Conservation (phyloP, 2,329 filamentous ascomycete genomes). For the Colletotrichum destructivum region DNA sequence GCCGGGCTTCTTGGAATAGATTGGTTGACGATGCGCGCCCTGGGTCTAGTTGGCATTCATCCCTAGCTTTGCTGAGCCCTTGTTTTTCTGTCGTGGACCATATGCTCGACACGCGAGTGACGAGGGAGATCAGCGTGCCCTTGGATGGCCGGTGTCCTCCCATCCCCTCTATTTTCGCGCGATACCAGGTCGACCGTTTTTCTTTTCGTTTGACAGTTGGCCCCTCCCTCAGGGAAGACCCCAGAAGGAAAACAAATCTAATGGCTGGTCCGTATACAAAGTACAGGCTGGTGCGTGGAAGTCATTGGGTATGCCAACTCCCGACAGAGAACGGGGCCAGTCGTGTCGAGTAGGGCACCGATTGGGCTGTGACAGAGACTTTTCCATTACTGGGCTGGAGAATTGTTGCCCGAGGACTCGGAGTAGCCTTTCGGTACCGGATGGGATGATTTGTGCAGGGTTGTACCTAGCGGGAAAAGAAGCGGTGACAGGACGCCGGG, state of each 20-base stretch:
- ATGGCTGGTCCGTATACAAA: slow-evolving; percentile 24
- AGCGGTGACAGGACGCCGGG: slow-evolving; percentile 49
- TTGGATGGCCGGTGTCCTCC: slow-evolving; percentile 35
- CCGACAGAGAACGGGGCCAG: slow-evolving; percentile 34
- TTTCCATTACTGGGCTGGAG: slow-evolving; percentile 39
- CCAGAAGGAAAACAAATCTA: slow-evolving; percentile 40
- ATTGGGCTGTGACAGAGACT: slow-evolving; percentile 50
- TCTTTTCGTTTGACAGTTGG: slow-evolving; percentile 32
- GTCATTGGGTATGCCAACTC: slow-evolving; percentile 41
- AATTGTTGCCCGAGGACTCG: slow-evolving; percentile 53
- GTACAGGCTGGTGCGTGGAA: slow-evolving; percentile 22
- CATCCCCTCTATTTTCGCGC: slow-evolving; percentile 38
- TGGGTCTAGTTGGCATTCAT: slow-evolving; percentile 31
- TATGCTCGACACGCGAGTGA: slow-evolving; percentile 23
- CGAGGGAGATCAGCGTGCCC: slow-evolving; percentile 39
- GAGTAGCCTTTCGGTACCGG: slow-evolving; percentile 48
- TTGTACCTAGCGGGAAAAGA: slow-evolving; percentile 52
- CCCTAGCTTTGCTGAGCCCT: slow-evolving; percentile 29
- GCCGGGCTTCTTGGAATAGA: slow-evolving; percentile 40
- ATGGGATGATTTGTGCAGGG: slow-evolving; percentile 51
- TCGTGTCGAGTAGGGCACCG: slow-evolving; percentile 46
- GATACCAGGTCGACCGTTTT: slow-evolving; percentile 37
- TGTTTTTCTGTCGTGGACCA: slow-evolving; percentile 12
- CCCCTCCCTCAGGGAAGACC: slow-evolving; percentile 43
- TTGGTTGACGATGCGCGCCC: slow-evolving; percentile 30